Percentiles rank a stretch among this genome's conserved stretches.
These are phyloP conservation scores for Trichoderma atroviride DNA, from an alignment of 2,329 filamentous ascomycete genomes.

Conservation along the genomic window DNA sequence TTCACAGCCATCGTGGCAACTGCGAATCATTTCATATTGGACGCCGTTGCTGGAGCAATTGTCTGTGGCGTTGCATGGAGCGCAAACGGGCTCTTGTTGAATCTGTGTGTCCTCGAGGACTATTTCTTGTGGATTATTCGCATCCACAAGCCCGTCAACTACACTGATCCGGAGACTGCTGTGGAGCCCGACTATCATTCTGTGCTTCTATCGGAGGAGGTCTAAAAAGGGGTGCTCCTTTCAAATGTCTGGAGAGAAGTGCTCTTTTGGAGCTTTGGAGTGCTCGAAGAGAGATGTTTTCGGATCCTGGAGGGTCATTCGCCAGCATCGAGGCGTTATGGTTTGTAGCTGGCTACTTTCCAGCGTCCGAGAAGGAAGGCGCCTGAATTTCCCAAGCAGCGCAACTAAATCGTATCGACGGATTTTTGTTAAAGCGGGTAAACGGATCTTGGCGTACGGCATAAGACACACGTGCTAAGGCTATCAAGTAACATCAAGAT, in stretches of 20 bases:
- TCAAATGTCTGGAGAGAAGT: not conserved
- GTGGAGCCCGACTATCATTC: constrained; percentile 40
- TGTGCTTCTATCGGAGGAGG: constrained; percentile 2
- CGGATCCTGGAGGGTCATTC: not conserved
- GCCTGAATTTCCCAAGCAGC: not conserved
- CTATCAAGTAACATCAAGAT: not conserved
- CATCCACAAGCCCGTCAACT: constrained; percentile 64
- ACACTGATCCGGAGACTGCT: constrained; percentile 42
- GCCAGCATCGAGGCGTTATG: not conserved
- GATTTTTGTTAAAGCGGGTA: constrained; percentile 16
- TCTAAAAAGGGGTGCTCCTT: not conserved
- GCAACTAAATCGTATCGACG: not conserved
- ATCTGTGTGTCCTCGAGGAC: constrained; percentile 67
- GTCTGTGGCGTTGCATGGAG: constrained; percentile 69
- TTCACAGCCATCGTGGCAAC: constrained; percentile 70
- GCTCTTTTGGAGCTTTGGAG: not conserved
- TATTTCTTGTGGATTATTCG: constrained; percentile 65
- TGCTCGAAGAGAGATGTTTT: not conserved
- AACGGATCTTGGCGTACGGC: constrained; percentile 15
- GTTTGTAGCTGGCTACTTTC: not conserved
- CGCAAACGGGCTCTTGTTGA: constrained; percentile 57
- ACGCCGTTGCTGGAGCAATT: constrained; percentile 68
- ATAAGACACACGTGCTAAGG: not conserved
- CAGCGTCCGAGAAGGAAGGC: not conserved
- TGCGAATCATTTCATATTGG: constrained; percentile 73